Conservation (phyloP, 805 yeast genomes). For the Zygoascus flipseniorum region DNA sequence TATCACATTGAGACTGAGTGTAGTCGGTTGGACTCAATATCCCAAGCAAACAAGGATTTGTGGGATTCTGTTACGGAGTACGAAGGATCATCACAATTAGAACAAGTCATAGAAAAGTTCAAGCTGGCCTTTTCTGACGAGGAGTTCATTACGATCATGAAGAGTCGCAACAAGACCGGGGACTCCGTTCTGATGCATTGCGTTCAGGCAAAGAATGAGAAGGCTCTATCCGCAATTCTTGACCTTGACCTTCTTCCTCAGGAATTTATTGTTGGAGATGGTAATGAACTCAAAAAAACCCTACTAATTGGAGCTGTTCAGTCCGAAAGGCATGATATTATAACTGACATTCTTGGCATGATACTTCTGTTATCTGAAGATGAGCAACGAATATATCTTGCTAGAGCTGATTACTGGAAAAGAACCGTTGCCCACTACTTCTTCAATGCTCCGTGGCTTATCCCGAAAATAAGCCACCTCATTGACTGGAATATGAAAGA, state of each 20-base stretch:
- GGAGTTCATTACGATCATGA: conserved; percentile 20
- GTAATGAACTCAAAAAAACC: conserved; percentile 44
- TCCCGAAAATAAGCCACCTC: conserved; percentile 45
- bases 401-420: conserved; percentile 41
- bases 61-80: conserved; percentile 42
- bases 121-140: conserved; percentile 4
- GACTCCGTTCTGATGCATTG: conserved; percentile 66
- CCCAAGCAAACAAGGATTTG: conserved; percentile 42
- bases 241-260: conserved; percentile 46
- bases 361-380: conserved; percentile 35
- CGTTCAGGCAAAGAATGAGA: conserved; percentile 38
- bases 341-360: conserved; percentile 39
- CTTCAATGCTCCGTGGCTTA: conserved; percentile 45
- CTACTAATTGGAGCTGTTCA: conserved; percentile 57
- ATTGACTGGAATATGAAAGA: conserved; percentile 69
- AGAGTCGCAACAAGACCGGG: conserved; percentile 45
- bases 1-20: conserved; percentile 46
- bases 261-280: conserved; percentile 62
- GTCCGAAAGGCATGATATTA: conserved; percentile 39
- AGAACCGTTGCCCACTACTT: conserved; percentile 70
- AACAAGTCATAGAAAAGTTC: conserved; percentile 3
- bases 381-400: conserved; percentile 45
- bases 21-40: conserved; percentile 32
- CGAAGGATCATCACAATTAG: conserved; percentile 16
- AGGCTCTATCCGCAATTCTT: conserved; percentile 40